Percentiles rank a stretch among this genome's conserved stretches.
Conservation (phyloP, 108 stramenopile species). For the Hondaea fermentalgiana region DNA sequence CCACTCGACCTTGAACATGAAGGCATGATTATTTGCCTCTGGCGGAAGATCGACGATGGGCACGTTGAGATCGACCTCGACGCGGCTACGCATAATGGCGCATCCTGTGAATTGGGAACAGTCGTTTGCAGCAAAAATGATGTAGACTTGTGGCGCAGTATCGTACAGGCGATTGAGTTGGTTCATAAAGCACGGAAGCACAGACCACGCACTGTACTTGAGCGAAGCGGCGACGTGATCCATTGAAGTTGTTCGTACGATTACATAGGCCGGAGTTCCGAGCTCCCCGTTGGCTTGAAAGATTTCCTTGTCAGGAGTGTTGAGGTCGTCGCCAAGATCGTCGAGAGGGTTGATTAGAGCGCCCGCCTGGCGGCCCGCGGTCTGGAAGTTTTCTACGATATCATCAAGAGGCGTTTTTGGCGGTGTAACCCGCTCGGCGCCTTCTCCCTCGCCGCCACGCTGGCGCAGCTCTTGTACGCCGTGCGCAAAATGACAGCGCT, state of each 20-base stretch:
- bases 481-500: conserved; percentile 69
- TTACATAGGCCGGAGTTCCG: not conserved
- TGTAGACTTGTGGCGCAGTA: not conserved
- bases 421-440: conserved; percentile 20
- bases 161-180: not conserved
- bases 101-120: not conserved
- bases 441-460: conserved; percentile 48
- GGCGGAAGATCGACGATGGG: not conserved
- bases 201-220: not conserved
- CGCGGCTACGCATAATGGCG: not conserved
- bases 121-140: not conserved
- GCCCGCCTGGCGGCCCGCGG: not conserved
- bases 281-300: not conserved
- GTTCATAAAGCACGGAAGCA: conserved; percentile 13
- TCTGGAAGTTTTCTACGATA: not conserved
- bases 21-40: not conserved
- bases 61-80: not conserved
- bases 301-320: not conserved
- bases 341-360: not conserved
- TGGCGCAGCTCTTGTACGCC: conserved; percentile 63
- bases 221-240: not conserved
- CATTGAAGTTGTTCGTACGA: not conserved
- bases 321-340: not conserved
- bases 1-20: not conserved
- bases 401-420: not conserved